A percentile compares a stretch with the other conserved stretches of the same genome.
Evolutionary conservation across 495 filamentous ascomycete genomes (phyloP).

Genomic region (Aspergillus avenaceus): DNA sequence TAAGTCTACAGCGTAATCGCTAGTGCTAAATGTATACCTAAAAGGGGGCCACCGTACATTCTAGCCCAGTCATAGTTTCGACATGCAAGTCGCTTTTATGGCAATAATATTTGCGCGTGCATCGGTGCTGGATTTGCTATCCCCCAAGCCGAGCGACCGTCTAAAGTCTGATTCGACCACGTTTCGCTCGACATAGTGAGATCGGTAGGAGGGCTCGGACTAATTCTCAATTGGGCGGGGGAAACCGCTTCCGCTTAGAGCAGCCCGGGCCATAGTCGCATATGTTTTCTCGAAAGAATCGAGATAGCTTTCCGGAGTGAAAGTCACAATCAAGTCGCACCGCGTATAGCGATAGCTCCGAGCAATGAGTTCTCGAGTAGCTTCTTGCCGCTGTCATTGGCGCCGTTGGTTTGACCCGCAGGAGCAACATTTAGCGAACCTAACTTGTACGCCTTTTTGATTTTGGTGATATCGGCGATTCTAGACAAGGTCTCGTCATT

Average conservation of each 20-base stretch:
- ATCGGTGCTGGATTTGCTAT: too few species aligned
- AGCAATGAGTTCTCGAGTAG: constrained; percentile 60
- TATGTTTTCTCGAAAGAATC: not conserved
- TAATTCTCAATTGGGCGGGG: too few species aligned
- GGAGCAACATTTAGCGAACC: constrained; percentile 43
- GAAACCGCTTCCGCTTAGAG: not conserved
- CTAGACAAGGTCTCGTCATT: constrained; percentile 55
- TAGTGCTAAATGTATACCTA: too few species aligned
- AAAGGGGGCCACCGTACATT: too few species aligned
- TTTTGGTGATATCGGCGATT: constrained; percentile 60
- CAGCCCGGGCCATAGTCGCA: not conserved
- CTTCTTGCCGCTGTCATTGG: constrained; percentile 29
- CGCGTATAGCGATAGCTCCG: constrained; percentile 70
- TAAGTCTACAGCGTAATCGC: too few species aligned
- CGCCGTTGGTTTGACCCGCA: constrained; percentile 21
- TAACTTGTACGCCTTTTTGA: constrained; percentile 82
- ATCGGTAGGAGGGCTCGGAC: too few species aligned
- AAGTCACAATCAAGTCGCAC: constrained; percentile 31
- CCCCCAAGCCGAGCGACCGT: not conserved
- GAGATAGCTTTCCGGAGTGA: not conserved
- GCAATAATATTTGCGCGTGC: not conserved
- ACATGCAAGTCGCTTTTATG: not conserved
- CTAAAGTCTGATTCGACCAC: not conserved
- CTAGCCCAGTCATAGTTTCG: too few species aligned
- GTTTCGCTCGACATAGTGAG: not conserved